Evolutionary conservation across 305 asterid species (phyloP).

Genomic region (Euphrasia arctica): DNA sequence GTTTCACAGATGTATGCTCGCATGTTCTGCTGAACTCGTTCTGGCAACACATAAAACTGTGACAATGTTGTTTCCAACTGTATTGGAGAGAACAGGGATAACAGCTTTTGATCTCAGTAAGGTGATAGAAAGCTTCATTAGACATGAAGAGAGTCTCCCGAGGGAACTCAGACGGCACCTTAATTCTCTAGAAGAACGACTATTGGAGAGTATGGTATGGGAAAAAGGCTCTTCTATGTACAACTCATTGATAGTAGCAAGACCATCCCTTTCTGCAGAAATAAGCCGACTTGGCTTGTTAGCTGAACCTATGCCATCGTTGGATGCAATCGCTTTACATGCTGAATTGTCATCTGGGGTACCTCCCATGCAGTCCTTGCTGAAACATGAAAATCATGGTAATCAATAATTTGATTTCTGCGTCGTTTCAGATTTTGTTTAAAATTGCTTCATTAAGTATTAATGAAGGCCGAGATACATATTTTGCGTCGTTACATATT

Average conservation of each 20-base stretch:
- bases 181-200: constrained; percentile 94
- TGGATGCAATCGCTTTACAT: constrained; percentile 93
- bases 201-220: constrained; percentile 98
- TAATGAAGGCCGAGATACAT: constrained; percentile 9
- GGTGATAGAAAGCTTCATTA: constrained; percentile 96
- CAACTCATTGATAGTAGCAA: constrained; percentile 88
- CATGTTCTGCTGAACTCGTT: constrained; percentile 98
- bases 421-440: constrained; percentile 18
- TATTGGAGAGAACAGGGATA: constrained; percentile 94
- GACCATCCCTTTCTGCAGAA: constrained; percentile 80
- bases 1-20: constrained; percentile 99
- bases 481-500: no score
- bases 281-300: constrained; percentile 80
- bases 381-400: constrained; percentile 70
- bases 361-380: constrained; percentile 43
- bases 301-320: constrained; percentile 98
- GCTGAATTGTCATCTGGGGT: constrained; percentile 54
- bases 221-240: constrained; percentile 99
- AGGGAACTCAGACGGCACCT: constrained; percentile 94
- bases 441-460: no score
- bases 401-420: constrained; percentile 27
- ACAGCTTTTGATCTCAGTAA: constrained; percentile 98
- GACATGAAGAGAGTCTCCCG: constrained; percentile 97
- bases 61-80: constrained; percentile 95
- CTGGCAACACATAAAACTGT: constrained; percentile 99